A percentile compares a stretch with the other conserved stretches of the same genome.
phyloP scores from a whole-genome alignment of 495 filamentous ascomycete genomes.

The Chaetomidium leptoderma region DNA sequence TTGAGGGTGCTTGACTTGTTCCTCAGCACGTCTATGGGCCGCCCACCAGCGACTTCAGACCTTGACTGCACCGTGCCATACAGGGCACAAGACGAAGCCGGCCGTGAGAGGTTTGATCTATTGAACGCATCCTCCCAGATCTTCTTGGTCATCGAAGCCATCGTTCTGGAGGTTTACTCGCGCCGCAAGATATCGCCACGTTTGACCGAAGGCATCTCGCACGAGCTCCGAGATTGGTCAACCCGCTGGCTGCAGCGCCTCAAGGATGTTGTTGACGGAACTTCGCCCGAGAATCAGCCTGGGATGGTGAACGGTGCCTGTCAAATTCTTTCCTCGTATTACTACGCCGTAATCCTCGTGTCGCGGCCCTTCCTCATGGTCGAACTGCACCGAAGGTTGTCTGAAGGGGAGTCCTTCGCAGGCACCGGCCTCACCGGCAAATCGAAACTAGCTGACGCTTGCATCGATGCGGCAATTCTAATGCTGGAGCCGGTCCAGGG shows the following conservation, averaged over 20 bases:
- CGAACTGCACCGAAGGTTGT: slow-evolving; percentile 39
- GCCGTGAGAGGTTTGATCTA: slow-evolving; percentile 36
- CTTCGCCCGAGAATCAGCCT: slow-evolving; percentile 11
- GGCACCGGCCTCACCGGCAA: slow-evolving; percentile 25
- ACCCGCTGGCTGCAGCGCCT: slow-evolving; percentile 36
- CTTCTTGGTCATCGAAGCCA: slow-evolving; percentile 38
- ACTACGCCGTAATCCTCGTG: slow-evolving; percentile 47
- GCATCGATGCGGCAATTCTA: slow-evolving; percentile 45
- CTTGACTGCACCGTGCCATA: slow-evolving; percentile 52
- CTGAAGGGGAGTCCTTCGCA: slow-evolving; percentile 21
- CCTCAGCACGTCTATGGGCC: slow-evolving; percentile 56
- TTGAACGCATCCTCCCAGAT: slow-evolving; percentile 46
- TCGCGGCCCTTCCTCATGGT: slow-evolving; percentile 47
- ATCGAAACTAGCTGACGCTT: slow-evolving; percentile 43
- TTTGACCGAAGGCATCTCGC: slow-evolving; percentile 44
- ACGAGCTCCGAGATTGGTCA: slow-evolving; percentile 45
- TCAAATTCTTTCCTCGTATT: slow-evolving; percentile 42
- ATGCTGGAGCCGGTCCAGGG: slow-evolving; percentile 40
- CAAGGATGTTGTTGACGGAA: slow-evolving; percentile 28
- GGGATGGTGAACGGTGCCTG: slow-evolving; percentile 36
- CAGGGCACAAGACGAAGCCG: slow-evolving; percentile 25
- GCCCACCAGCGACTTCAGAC: slow-evolving; percentile 57
- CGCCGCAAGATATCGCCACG: slow-evolving; percentile 44
- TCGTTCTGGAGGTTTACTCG: slow-evolving; percentile 43
- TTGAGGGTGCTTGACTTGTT: slow-evolving; percentile 58